Conservation (phyloP, 2,329 filamentous ascomycete genomes). For the Ascochyta clinopodiicola region DNA sequence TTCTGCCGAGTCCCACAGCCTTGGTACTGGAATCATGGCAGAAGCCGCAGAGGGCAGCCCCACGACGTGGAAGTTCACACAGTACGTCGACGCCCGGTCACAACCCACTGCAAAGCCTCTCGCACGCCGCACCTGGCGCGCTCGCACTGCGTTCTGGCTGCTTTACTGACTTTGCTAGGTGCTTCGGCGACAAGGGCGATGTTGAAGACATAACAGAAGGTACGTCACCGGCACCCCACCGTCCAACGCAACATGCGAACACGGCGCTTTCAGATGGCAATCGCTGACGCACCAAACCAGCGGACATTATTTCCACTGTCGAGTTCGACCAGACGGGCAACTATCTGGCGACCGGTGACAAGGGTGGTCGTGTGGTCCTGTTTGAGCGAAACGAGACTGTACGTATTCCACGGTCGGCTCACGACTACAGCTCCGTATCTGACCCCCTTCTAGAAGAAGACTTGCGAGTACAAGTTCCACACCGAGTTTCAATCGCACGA, state of each 20-base stretch:
- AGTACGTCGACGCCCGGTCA: slow-evolving; percentile 66
- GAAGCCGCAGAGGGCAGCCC: slow-evolving; percentile 91
- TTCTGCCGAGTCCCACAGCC: slow-evolving; percentile 23
- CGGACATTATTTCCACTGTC: slow-evolving; percentile 90
- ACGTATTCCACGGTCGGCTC: slow-evolving; percentile 46
- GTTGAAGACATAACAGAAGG: slow-evolving; percentile 99
- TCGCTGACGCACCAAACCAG: slow-evolving; percentile 52
- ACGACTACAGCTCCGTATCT: slow-evolving; percentile 7
- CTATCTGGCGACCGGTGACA: slow-evolving; percentile 88
- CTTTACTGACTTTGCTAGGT: slow-evolving; percentile 64
- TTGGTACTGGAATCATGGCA: slow-evolving; percentile 74
- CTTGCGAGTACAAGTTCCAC: slow-evolving; percentile 99
- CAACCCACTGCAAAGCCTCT: background rate
- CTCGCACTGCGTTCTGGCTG: slow-evolving; percentile 5
- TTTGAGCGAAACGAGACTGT: slow-evolving; percentile 97
- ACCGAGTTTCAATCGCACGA: slow-evolving; percentile 99
- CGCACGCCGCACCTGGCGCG: background rate
- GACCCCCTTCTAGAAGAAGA: slow-evolving; percentile 80
- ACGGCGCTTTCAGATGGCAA: slow-evolving; percentile 6
- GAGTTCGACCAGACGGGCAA: slow-evolving; percentile 91
- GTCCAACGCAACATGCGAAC: background rate
- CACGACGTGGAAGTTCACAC: slow-evolving; percentile 99
- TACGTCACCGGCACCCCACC: slow-evolving; percentile 50
- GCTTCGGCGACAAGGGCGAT: slow-evolving; percentile 99
- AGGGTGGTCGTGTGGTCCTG: slow-evolving; percentile 82